Conservation (phyloP, 1,139 yeast species). For the Hansenula lynferdii region DNA sequence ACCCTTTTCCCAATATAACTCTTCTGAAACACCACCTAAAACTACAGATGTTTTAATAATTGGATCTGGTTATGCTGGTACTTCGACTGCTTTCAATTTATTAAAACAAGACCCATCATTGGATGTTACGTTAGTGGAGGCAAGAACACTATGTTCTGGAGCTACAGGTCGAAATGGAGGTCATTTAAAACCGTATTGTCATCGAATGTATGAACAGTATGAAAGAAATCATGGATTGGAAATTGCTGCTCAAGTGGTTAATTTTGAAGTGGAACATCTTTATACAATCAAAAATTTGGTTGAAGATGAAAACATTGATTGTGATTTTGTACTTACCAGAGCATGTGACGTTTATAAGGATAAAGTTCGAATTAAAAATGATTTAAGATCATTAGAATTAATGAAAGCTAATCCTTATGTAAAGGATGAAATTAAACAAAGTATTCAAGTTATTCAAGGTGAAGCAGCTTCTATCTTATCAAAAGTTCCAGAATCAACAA, state of each 20-base stretch:
- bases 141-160: constrained; percentile 38
- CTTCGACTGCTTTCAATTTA: constrained; percentile 31
- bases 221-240: constrained; percentile 22
- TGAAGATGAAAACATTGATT: constrained; percentile 29
- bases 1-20: background rate
- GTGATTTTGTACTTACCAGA: constrained; percentile 28
- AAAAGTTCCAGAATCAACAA: constrained; percentile 11
- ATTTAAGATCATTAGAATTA: constrained; percentile 12
- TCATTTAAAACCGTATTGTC: constrained; percentile 36
- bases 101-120: constrained; percentile 17
- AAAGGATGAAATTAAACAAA: constrained; percentile 20
- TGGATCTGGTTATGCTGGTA: constrained; percentile 40
- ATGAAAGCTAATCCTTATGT: constrained; percentile 23
- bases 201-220: constrained; percentile 23
- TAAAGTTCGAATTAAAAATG: constrained; percentile 16
- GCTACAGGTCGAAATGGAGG: constrained; percentile 49
- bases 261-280: constrained; percentile 31
- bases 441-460: constrained; percentile 14
- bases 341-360: constrained; percentile 30
- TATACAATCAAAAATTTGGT: constrained; percentile 25
- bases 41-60: constrained; percentile 31
- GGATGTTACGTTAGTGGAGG: constrained; percentile 33
- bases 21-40: constrained; percentile 16
- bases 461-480: constrained; percentile 15
- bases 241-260: constrained; percentile 29